Conservation (phyloP, 371 early-diverging fungal genomes). For the Sporodiniella umbellata region DNA sequence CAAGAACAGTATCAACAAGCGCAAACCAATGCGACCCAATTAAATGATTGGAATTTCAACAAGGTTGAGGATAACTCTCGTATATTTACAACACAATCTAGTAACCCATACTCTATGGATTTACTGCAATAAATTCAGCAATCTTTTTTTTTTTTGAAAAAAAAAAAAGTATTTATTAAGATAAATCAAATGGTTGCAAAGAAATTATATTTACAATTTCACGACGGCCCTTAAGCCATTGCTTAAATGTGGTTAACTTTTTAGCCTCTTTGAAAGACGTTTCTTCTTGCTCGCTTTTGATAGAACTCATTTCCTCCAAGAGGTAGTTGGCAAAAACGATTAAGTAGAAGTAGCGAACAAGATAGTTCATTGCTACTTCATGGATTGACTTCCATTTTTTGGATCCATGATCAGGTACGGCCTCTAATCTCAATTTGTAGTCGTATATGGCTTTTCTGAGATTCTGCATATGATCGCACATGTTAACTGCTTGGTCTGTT, state of each 20-base stretch:
- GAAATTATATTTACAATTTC: conserved; percentile 53
- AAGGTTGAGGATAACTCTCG: conserved; percentile 24
- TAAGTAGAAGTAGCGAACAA: conserved; percentile 71
- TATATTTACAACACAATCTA: conserved; percentile 21
- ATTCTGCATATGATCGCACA: conserved; percentile 78
- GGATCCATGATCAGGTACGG: conserved; percentile 41
- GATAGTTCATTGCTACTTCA: conserved; percentile 57
- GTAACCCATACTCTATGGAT: conserved; percentile 50
- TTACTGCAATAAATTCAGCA: conserved; percentile 25
- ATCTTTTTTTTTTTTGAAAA: no score
- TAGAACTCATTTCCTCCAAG: conserved; percentile 51
- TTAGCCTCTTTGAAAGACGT: conserved; percentile 35
- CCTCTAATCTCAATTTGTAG: conserved; percentile 56
- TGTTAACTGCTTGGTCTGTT: conserved; percentile 70
- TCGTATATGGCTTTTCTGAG: conserved; percentile 67
- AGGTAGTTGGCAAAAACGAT: conserved; percentile 73
- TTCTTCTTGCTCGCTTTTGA: not conserved
- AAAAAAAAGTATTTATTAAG: not conserved
- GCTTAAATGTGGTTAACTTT: conserved; percentile 38
- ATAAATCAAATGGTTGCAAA: conserved; percentile 23
- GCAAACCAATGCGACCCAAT: conserved; percentile 15
- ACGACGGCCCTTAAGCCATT: conserved; percentile 51
- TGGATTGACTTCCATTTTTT: conserved; percentile 45
- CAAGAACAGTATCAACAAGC: conserved; percentile 17
- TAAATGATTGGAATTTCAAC: conserved; percentile 29